Evolutionary conservation across 768 basidiomycete species (phyloP), one percentile per base, ranked within the genome.

Genomic region (Suillus lakei): DNA sequence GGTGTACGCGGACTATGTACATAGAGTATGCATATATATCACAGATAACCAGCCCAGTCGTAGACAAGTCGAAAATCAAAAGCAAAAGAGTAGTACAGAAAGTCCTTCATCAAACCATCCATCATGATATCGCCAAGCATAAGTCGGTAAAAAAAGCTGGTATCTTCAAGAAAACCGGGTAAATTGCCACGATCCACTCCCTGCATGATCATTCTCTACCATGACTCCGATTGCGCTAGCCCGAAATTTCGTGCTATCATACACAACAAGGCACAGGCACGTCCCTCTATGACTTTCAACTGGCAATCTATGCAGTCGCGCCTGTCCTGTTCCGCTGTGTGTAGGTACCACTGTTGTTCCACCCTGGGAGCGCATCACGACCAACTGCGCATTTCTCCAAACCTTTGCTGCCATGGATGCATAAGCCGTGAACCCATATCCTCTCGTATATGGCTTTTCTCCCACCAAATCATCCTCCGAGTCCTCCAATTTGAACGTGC

Each of bases 351-450:
- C 61, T 32, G 61, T 62, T 18, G 46, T 62, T 38, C 46, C 61
- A 51, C 46, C 61, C 61, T 62, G 61, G 15, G 61, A 62, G 30
- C 44, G 61, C 61, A 53, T 53, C 61, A 62, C 46, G 32, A 51
- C 46, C 43, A 51, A 50, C 32, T 50, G 61, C 15, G 46, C 32
- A 34, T 62, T 32, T 32, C 5, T 62, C 61, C 61, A 62, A 53
- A 53, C 61, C n/a, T 62, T 51, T 34, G 61, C 44, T 51, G 61
- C 61, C 61, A 62, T 62, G 16, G 61, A 62, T 26, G 61, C 61
- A 26, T 62, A 62, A 34, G 28, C 32, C 12, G 61, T 62, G 61
- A 62, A 62, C 32, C 61, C 61, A 13, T 51, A 51, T 16, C 61
- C 61, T 54, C 61, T 62, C 15, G 61, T 62, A 28, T 62, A 53